Evolutionary conservation across 163 green algal species (phyloP).

Genomic region (Chlamydomonas reinhardtii): DNA sequence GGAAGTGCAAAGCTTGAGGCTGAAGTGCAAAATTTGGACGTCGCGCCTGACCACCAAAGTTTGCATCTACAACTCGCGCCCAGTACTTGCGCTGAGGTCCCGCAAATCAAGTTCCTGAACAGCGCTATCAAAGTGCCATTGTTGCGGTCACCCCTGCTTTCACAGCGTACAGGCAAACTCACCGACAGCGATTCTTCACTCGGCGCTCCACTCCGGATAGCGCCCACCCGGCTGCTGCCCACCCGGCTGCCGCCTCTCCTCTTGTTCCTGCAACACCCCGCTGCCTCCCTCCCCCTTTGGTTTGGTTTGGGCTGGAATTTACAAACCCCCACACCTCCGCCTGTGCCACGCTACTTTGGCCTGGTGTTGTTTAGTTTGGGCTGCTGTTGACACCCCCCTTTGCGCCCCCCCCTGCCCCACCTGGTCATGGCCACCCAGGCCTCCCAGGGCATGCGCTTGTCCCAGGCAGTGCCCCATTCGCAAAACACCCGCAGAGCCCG

Average conservation of each 20-base stretch:
- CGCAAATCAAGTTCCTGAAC: constrained; percentile 15
- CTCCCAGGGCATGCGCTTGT: constrained; percentile 59
- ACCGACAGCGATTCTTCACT: constrained; percentile 7
- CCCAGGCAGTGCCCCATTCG: constrained; percentile 56
- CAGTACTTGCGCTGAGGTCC: constrained; percentile 12
- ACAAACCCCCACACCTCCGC: no score
- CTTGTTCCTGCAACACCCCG: neutral
- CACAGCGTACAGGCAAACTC: constrained; percentile 16
- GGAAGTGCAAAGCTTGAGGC: constrained; percentile 4
- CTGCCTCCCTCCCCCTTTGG: no score
- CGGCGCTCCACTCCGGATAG: constrained; percentile 3
- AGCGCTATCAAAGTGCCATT: neutral
- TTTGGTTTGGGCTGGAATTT: no score
- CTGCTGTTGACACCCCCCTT: no score
- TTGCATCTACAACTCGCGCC: constrained; percentile 4
- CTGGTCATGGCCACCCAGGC: constrained; percentile 56
- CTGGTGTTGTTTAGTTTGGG: no score
- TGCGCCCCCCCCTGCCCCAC: no score
- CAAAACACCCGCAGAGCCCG: constrained; percentile 46
- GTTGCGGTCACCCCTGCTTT: constrained; percentile 7
- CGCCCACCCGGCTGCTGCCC: no score
- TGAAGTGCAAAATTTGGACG: constrained; percentile 15
- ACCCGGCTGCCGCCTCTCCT: no score
- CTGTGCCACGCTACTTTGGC: neutral
- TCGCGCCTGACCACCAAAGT: neutral